Percentiles rank a stretch among this genome's conserved stretches.
Conservation (phyloP, 75 land plant species). For the Pinus albicaulis region DNA sequence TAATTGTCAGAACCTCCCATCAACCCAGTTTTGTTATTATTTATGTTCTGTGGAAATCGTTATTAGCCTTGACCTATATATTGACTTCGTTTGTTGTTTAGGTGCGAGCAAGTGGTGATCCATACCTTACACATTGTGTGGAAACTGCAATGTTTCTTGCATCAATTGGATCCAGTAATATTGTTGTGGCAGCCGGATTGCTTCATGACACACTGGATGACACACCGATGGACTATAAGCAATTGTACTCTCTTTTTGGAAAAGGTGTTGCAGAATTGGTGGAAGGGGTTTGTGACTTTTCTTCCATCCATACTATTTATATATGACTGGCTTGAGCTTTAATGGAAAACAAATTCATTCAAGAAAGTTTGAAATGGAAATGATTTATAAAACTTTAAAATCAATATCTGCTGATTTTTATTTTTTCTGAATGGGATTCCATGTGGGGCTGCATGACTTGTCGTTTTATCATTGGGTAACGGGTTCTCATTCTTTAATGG, state of each 20-base stretch:
- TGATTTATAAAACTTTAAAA: background rate
- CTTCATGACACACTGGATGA: conserved; percentile 96
- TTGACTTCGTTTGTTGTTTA: conserved; percentile 23
- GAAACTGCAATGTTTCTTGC: conserved; percentile 88
- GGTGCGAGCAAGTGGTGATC: conserved; percentile 92
- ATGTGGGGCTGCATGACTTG: background rate
- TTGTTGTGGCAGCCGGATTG: conserved; percentile 95
- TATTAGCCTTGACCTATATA: background rate
- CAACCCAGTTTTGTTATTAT: too few species aligned
- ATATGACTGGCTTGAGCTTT: background rate
- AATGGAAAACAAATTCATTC: background rate
- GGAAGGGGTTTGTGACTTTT: conserved; percentile 62
- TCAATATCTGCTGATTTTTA: background rate
- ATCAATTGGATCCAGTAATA: conserved; percentile 70
- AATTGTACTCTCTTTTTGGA: conserved; percentile 63
- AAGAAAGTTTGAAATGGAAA: background rate
- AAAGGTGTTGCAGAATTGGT: conserved; percentile 85
- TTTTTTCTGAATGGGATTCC: background rate
- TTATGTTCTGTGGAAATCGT: background rate
- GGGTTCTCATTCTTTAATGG: background rate
- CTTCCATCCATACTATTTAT: background rate
- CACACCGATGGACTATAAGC: conserved; percentile 51
- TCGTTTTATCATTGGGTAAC: too few species aligned
- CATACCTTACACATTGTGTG: conserved; percentile 86
- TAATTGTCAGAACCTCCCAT: too few species aligned